Evolutionary conservation across 371 early-diverging fungal species (phyloP).

Genomic region (Circinella umbellata): DNA sequence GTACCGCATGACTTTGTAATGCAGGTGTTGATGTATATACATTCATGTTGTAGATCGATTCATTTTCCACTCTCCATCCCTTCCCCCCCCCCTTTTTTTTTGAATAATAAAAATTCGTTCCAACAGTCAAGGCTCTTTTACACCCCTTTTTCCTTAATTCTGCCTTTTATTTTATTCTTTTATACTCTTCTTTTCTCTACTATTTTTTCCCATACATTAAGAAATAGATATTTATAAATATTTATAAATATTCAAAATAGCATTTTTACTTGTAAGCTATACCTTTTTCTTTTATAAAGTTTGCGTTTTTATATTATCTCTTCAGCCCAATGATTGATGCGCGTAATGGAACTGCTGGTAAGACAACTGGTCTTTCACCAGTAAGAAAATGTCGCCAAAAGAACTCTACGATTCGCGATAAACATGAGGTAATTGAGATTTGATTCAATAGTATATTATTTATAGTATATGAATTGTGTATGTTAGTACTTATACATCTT

Average conservation of each 20-base stretch:
- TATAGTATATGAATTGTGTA: too few species aligned
- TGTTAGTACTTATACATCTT: background rate
- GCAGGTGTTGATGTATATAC: background rate
- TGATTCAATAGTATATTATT: too few species aligned
- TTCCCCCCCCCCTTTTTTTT: background rate
- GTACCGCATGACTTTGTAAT: constrained; percentile 5
- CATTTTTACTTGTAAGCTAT: too few species aligned
- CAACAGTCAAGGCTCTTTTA: background rate
- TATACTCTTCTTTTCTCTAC: constrained; percentile 5
- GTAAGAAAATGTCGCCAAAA: constrained; percentile 12
- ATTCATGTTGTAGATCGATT: constrained; percentile 5
- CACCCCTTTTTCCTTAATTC: background rate
- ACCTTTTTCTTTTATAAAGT: too few species aligned
- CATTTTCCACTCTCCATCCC: background rate
- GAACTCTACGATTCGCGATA: constrained; percentile 1
- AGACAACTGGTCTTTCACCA: constrained; percentile 1
- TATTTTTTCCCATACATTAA: background rate
- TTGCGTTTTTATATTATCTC: too few species aligned
- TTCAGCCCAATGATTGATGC: constrained; percentile 13
- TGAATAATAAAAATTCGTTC: background rate
- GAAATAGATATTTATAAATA: too few species aligned
- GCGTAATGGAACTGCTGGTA: constrained; percentile 2
- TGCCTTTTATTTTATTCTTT: background rate
- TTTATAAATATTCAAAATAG: too few species aligned
- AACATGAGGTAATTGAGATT: too few species aligned